Conservation (phyloP, 2,329 filamentous ascomycete genomes). For the Colletotrichum sansevieriae region DNA sequence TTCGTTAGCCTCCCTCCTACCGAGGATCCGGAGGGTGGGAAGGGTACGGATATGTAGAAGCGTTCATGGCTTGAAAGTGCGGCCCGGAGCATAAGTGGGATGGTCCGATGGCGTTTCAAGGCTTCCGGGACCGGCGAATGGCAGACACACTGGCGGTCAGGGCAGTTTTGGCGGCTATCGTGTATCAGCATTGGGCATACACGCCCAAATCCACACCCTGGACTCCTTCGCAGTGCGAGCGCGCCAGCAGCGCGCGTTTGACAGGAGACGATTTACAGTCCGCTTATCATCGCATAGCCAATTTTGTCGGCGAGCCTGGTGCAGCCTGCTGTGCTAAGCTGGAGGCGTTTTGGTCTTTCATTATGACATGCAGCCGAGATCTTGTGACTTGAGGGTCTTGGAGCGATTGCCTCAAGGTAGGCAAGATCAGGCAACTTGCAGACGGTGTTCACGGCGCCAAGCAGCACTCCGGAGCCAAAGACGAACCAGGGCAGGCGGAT, state of each 20-base stretch:
- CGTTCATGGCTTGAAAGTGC: constrained; percentile 24
- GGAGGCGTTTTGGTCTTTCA: background rate
- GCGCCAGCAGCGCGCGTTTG: constrained; percentile 17
- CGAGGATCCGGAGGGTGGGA: constrained; percentile 21
- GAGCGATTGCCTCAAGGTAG: constrained; percentile 23
- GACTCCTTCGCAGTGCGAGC: constrained; percentile 4
- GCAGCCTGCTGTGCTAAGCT: constrained; percentile 15
- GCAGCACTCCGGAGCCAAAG: constrained; percentile 24
- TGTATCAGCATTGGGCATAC: constrained; percentile 4
- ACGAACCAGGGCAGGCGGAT: constrained; percentile 21
- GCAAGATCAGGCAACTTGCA: constrained; percentile 39
- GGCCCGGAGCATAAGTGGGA: constrained; percentile 31
- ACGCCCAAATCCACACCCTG: background rate
- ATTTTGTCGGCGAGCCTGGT: background rate
- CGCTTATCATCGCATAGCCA: background rate
- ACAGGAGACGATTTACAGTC: background rate
- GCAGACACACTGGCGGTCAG: constrained; percentile 2
- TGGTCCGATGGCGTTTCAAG: constrained; percentile 36
- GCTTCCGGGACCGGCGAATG: constrained; percentile 5
- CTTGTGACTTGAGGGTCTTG: constrained; percentile 35
- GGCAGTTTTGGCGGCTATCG: constrained; percentile 20
- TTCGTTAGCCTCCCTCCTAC: constrained; percentile 11
- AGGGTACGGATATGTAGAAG: background rate
- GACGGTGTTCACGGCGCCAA: constrained; percentile 29
- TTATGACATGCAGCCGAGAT: constrained; percentile 29